Conservation (phyloP, 108 stramenopile genomes). For the Fistulifera solaris region DNA sequence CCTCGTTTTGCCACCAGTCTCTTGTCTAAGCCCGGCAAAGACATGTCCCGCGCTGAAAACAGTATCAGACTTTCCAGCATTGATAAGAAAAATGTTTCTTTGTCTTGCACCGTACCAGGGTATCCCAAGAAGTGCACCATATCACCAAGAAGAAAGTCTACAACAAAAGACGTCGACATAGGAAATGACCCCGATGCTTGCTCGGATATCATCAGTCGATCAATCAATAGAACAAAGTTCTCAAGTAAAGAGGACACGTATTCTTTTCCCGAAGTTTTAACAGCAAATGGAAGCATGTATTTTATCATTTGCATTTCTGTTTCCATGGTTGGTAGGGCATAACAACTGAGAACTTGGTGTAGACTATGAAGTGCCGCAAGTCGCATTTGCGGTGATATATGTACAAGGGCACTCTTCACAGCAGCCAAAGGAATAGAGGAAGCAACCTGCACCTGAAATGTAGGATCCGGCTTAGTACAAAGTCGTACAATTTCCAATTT, state of each 20-base stretch:
- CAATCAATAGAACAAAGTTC: conserved; percentile 25
- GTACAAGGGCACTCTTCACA: conserved; percentile 20
- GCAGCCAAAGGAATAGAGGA: conserved; percentile 12
- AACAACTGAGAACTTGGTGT: conserved; percentile 6
- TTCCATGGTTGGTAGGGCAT: conserved; percentile 9
- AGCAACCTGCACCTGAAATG: neutral
- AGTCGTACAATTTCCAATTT: conserved; percentile 47
- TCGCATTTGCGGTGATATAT: conserved; percentile 20
- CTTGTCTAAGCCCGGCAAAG: neutral
- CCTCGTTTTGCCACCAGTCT: conserved; percentile 10
- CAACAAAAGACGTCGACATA: conserved; percentile 20
- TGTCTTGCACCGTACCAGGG: conserved; percentile 43
- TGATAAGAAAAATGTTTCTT: conserved; percentile 31
- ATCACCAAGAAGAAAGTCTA: conserved; percentile 36
- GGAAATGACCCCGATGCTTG: conserved; percentile 20
- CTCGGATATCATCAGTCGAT: conserved; percentile 27
- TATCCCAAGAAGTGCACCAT: conserved; percentile 30
- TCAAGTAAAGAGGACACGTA: conserved; percentile 27
- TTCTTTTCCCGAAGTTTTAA: conserved; percentile 33
- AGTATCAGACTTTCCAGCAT: conserved; percentile 23
- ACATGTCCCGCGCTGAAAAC: conserved; percentile 26
- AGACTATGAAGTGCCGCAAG: conserved; percentile 34
- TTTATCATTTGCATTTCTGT: conserved; percentile 36
- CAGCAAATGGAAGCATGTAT: conserved; percentile 29
- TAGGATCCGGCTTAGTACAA: neutral